Evolutionary conservation across 106 monocot species (phyloP).

Genomic region (Xerophyta viscosa): DNA sequence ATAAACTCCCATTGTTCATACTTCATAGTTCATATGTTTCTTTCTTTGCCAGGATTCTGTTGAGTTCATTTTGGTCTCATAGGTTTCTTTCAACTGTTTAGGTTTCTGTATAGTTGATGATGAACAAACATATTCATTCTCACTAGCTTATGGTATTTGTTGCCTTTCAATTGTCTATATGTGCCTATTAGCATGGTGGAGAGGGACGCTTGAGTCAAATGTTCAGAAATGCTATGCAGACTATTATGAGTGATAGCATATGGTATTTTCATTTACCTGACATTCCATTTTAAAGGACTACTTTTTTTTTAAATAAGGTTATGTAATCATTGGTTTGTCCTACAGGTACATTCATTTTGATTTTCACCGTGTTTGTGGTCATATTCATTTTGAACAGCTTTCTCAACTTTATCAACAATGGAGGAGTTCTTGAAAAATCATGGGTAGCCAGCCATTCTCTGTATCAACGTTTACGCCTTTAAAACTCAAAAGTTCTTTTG

Average conservation of each 20-base stretch:
- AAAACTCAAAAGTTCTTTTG: too few relatives aligned
- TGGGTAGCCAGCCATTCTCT: too few relatives aligned
- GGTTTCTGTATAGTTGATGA: too few relatives aligned
- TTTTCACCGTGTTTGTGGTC: constrained; percentile 88
- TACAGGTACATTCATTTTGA: constrained; percentile 98
- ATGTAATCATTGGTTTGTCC: constrained; percentile 7
- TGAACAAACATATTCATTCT: too few relatives aligned
- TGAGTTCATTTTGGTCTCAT: too few relatives aligned
- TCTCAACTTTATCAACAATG: constrained; percentile 88
- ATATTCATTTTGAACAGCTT: constrained; percentile 96
- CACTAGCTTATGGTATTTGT: not conserved
- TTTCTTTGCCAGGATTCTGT: too few relatives aligned
- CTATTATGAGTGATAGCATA: constrained; percentile 70
- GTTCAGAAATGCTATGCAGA: constrained; percentile 67
- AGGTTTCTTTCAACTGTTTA: too few relatives aligned
- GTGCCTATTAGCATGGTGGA: constrained; percentile 89
- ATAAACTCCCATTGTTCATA: too few relatives aligned
- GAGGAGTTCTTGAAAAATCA: constrained; percentile 56
- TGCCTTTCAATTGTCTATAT: not conserved
- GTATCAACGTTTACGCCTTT: too few relatives aligned
- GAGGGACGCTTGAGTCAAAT: constrained; percentile 71
- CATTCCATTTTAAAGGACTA: not conserved
- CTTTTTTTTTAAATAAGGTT: not conserved
- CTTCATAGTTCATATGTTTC: too few relatives aligned
- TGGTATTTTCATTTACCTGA: constrained; percentile 21